These are phyloP conservation scores for Tricholomella constricta DNA, from an alignment of 768 basidiomycete genomes.

Conservation along the genomic window DNA sequence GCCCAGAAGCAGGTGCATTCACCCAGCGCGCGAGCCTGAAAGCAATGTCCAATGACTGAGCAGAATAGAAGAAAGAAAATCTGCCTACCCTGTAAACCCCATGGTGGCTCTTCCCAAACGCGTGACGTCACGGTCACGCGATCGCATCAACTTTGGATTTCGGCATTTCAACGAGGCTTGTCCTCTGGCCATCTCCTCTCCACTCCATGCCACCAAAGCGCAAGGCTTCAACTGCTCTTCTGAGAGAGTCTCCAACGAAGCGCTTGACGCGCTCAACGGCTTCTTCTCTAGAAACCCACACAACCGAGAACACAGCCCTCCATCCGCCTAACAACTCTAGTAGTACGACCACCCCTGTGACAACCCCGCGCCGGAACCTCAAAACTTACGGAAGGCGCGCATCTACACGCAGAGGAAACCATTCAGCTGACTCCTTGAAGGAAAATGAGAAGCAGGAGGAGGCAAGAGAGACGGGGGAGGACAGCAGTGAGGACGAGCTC, in stretches of 20 bases:
- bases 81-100: constrained; percentile 63
- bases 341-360: constrained; percentile 1
- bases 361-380: constrained; percentile 4
- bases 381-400: constrained; percentile 13
- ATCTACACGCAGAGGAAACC: not conserved
- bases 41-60: constrained; percentile 8
- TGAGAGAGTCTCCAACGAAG: constrained; percentile 30
- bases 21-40: constrained; percentile 77
- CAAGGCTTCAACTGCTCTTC: constrained; percentile 33
- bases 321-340: constrained; percentile 1
- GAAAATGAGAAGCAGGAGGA: constrained; percentile 7
- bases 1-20: constrained; percentile 74
- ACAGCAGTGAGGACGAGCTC: constrained; percentile 25
- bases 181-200: constrained; percentile 7
- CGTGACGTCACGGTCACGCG: constrained; percentile 22
- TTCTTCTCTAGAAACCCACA: not conserved
- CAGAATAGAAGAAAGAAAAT: constrained; percentile 6
- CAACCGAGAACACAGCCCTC: not conserved
- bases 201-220: constrained; percentile 45
- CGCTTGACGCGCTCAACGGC: constrained; percentile 31
- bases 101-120: constrained; percentile 29
- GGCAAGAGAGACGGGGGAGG: not conserved
- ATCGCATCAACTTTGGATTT: not conserved
- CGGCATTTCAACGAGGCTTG: not conserved
- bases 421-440: constrained; percentile 1